Evolutionary conservation across 2,329 filamentous ascomycete genomes (phyloP).

Genomic region (Furcasterigmium sp.): DNA sequence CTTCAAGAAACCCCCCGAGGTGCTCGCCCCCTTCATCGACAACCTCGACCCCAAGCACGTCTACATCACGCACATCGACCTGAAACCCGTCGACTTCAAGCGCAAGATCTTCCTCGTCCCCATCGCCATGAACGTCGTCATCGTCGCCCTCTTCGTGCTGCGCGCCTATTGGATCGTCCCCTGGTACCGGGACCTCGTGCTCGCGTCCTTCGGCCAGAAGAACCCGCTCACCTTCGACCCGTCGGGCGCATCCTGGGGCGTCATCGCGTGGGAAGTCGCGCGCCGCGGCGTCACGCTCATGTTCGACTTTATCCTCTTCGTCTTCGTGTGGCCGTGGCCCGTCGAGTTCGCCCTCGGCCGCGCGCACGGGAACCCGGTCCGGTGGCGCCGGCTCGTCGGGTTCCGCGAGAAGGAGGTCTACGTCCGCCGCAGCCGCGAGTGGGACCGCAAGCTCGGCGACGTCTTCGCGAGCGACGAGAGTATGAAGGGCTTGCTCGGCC

Average conservation of each 20-base stretch:
- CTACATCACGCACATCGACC: conserved; percentile 83
- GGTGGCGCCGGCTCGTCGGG: conserved; percentile 70
- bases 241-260: conserved; percentile 46
- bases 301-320: conserved; percentile 65
- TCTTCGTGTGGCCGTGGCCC: conserved; percentile 70
- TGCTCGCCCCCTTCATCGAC: conserved; percentile 60
- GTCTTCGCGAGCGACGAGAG: conserved; percentile 46
- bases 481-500: conserved; percentile 53
- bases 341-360: conserved; percentile 63
- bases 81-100: conserved; percentile 65
- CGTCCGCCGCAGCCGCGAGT: conserved; percentile 69
- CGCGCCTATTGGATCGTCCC: conserved; percentile 65
- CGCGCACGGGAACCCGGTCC: conserved; percentile 54
- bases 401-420: conserved; percentile 79
- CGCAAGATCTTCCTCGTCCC: conserved; percentile 79
- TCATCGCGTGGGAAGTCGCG: conserved; percentile 51
- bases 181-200: conserved; percentile 65
- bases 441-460: conserved; percentile 57
- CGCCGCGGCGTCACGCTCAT: conserved; percentile 61
- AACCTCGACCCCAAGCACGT: conserved; percentile 64
- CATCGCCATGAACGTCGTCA: conserved; percentile 66
- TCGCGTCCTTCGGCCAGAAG: conserved; percentile 58
- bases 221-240: conserved; percentile 64
- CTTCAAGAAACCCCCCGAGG: conserved; percentile 61
- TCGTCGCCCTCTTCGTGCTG: conserved; percentile 60